Evolutionary conservation across 1,139 yeast species (phyloP).

Genomic region (Suhomyces coccinellae): DNA sequence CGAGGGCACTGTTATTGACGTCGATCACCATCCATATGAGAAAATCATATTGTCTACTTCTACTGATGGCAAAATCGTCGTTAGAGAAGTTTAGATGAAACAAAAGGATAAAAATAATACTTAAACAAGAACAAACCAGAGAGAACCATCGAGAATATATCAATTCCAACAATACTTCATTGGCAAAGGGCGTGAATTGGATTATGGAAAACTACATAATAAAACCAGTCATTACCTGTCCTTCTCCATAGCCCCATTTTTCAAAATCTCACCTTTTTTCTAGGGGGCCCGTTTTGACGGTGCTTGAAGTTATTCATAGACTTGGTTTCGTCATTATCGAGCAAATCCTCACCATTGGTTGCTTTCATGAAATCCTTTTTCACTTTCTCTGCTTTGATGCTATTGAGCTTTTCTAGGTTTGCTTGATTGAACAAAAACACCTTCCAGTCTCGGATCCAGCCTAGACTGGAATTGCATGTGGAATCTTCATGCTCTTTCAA

Average conservation of each 20-base stretch:
- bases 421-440: slow-evolving; percentile 46
- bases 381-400: slow-evolving; percentile 26
- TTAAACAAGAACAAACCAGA: neutral
- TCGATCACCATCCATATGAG: slow-evolving; percentile 45
- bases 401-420: slow-evolving; percentile 38
- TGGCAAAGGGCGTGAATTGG: too few relatives aligned
- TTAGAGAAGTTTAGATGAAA: slow-evolving; percentile 27
- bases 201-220: too few relatives aligned
- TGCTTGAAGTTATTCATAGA: neutral
- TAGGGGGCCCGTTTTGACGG: neutral
- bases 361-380: slow-evolving; percentile 17
- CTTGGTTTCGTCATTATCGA: slow-evolving; percentile 7
- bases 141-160: neutral
- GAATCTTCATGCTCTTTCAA: slow-evolving; percentile 23
- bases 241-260: too few relatives aligned
- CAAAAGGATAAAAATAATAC: neutral
- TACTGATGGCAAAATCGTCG: slow-evolving; percentile 50
- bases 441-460: slow-evolving; percentile 35
- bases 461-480: slow-evolving; percentile 1
- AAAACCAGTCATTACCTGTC: too few relatives aligned
- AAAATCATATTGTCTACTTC: slow-evolving; percentile 47
- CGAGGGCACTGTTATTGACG: slow-evolving; percentile 59
- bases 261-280: slow-evolving; percentile 29
- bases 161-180: too few relatives aligned
- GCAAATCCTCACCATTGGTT: slow-evolving; percentile 13